Percentiles rank a stretch among this genome's conserved stretches.
phyloP scores from a whole-genome alignment of 2,329 filamentous ascomycete genomes.

The Paecilomyces fulvus region DNA sequence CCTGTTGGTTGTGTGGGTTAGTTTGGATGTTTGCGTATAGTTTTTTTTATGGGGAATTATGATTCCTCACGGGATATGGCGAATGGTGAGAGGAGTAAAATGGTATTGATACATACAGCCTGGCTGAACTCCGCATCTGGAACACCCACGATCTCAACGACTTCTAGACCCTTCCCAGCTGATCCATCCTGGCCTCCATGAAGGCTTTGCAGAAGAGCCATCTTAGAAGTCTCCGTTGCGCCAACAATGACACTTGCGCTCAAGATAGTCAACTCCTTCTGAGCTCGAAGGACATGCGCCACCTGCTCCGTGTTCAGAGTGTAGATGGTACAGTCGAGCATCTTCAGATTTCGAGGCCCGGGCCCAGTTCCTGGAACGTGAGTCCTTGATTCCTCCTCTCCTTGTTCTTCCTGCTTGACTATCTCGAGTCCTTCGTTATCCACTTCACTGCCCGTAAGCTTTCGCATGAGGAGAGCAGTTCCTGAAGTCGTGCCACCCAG shows the following conservation, averaged over 20 bases:
- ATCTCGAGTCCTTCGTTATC: background rate
- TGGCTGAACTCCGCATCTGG: slow-evolving; percentile 30
- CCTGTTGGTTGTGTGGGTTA: background rate
- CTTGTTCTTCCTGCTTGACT: background rate
- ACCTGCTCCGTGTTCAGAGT: slow-evolving; percentile 28
- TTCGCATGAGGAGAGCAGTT: slow-evolving; percentile 4
- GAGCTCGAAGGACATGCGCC: slow-evolving; percentile 23
- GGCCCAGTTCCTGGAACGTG: slow-evolving; percentile 21
- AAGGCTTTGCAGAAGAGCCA: slow-evolving; percentile 22
- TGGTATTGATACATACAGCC: slow-evolving; percentile 23
- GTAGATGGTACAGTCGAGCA: slow-evolving; percentile 36
- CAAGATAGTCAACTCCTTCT: slow-evolving; percentile 31
- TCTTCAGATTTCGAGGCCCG: slow-evolving; percentile 23
- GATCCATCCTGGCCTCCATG: slow-evolving; percentile 5
- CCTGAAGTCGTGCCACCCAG: background rate
- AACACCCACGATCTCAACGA: slow-evolving; percentile 32
- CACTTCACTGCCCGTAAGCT: slow-evolving; percentile 2
- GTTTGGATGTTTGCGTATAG: too few species aligned
- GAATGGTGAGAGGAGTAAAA: background rate
- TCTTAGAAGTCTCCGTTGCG: slow-evolving; percentile 25
- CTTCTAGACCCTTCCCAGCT: slow-evolving; percentile 23
- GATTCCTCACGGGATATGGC: background rate
- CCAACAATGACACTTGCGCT: slow-evolving; percentile 30
- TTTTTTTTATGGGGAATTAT: background rate
- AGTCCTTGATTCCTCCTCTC: slow-evolving; percentile 15